Percentiles rank a stretch among this genome's conserved stretches.
These are phyloP conservation scores for Lichtheimia hyalospora DNA, from an alignment of 371 early-diverging fungal species.

Conservation along the genomic window DNA sequence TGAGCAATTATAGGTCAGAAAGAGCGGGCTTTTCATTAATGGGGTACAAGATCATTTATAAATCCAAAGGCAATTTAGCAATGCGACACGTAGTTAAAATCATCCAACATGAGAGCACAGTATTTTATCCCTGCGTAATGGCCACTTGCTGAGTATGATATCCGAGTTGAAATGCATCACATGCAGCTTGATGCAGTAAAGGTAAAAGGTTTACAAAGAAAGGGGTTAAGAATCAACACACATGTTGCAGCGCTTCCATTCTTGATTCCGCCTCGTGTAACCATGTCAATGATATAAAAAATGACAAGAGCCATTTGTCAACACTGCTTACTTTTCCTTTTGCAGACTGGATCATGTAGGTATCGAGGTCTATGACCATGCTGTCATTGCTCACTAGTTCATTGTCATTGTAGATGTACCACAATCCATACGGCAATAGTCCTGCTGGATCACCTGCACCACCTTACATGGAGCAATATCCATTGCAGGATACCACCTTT, in stretches of 20 bases:
- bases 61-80: too few relatives aligned
- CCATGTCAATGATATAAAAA: conserved; percentile 15
- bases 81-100: too few relatives aligned
- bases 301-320: conserved; percentile 4
- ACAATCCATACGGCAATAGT: not conserved
- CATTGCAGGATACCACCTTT: conserved; percentile 21
- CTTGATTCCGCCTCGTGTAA: conserved; percentile 13
- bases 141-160: too few relatives aligned
- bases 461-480: conserved; percentile 21
- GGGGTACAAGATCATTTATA: too few relatives aligned
- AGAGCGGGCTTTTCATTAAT: too few relatives aligned
- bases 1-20: too few relatives aligned
- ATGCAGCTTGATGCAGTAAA: too few relatives aligned
- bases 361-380: not conserved
- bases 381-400: not conserved
- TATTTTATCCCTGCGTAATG: too few relatives aligned
- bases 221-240: too few relatives aligned
- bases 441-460: conserved; percentile 12
- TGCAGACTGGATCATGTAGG: conserved; percentile 16
- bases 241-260: not conserved
- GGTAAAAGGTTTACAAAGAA: too few relatives aligned
- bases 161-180: too few relatives aligned
- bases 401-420: not conserved
- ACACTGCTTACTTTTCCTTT: conserved; percentile 18
- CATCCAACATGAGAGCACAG: too few relatives aligned